Evolutionary conservation across 345 rosid genomes (phyloP).

Genomic region (Physaria fendleri): DNA sequence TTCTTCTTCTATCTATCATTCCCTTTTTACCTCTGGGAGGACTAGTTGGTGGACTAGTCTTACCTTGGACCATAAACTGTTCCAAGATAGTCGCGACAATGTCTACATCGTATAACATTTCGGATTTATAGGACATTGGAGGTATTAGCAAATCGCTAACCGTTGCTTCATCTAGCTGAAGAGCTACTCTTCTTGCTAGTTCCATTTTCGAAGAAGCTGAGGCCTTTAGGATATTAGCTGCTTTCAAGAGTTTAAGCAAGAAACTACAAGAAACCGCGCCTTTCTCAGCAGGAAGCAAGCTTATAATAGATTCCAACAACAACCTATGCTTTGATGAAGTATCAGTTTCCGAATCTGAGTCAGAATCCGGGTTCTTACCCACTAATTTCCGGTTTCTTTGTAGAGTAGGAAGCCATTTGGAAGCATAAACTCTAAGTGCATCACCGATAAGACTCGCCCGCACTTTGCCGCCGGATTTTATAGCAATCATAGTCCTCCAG

Average conservation of each 20-base stretch:
- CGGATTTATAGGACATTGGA: constrained; percentile 38
- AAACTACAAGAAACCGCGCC: constrained; percentile 75
- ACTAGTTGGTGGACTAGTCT: constrained; percentile 82
- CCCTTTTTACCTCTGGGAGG: constrained; percentile 83
- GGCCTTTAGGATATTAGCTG: constrained; percentile 63
- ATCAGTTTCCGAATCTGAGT: constrained; percentile 58
- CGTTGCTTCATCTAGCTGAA: constrained; percentile 88
- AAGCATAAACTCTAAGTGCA: constrained; percentile 75
- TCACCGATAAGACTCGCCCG: constrained; percentile 66
- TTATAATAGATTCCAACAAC: constrained; percentile 76
- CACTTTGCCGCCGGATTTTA: constrained; percentile 74
- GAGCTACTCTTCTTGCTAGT: constrained; percentile 68
- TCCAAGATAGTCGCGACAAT: constrained; percentile 67
- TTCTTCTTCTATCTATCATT: constrained; percentile 48
- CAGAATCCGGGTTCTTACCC: constrained; percentile 42
- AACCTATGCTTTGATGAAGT: constrained; percentile 55
- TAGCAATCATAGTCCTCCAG: constrained; percentile 85
- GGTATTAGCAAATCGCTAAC: constrained; percentile 79
- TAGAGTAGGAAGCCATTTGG: constrained; percentile 74
- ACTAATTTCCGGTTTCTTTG: constrained; percentile 38
- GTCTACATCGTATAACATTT: constrained; percentile 65
- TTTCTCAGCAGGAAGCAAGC: constrained; percentile 80
- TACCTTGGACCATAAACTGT: constrained; percentile 80
- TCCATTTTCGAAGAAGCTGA: constrained; percentile 71
- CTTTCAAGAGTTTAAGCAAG: constrained; percentile 83